Evolutionary conservation across 768 basidiomycete genomes (phyloP).

Genomic region (Lyophyllum semitale): DNA sequence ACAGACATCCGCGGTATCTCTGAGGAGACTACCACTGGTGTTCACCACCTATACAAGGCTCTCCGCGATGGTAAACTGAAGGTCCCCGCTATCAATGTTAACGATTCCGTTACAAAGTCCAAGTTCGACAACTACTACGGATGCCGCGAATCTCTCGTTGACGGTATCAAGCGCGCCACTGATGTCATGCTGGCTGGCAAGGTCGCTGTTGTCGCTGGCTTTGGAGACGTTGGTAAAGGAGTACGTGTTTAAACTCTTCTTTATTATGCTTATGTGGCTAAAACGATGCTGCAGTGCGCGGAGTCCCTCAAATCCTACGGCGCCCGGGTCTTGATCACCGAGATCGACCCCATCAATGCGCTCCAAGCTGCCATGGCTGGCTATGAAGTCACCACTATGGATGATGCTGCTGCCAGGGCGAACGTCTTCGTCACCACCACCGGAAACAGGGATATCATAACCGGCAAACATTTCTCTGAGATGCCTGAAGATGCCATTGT

Average conservation of each 20-base stretch:
- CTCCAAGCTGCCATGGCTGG: constrained; percentile 99
- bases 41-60: constrained; percentile 98
- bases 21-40: constrained; percentile 99
- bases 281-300: constrained; percentile 72
- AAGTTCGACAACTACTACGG: constrained; percentile 99
- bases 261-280: neutral
- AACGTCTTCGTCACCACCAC: constrained; percentile 99
- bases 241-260: constrained; percentile 50
- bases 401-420: constrained; percentile 85
- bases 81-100: constrained; percentile 99
- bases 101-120: constrained; percentile 99
- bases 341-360: constrained; percentile 99
- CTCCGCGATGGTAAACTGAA: constrained; percentile 96
- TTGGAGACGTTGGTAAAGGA: constrained; percentile 98
- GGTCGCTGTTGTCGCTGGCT: constrained; percentile 98
- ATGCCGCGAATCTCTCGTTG: constrained; percentile 98
- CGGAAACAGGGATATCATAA: constrained; percentile 98
- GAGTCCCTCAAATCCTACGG: constrained; percentile 98
- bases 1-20: constrained; percentile 90
- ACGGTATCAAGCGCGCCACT: constrained; percentile 99
- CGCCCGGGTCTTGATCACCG: constrained; percentile 92
- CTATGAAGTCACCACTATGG: constrained; percentile 98
- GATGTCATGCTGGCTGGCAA: constrained; percentile 99
- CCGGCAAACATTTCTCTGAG: constrained; percentile 82
- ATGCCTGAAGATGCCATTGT: constrained; percentile 99